phyloP scores from a whole-genome alignment of 2,329 filamentous ascomycete genomes.

The Ophiostoma novo-ulmi region DNA sequence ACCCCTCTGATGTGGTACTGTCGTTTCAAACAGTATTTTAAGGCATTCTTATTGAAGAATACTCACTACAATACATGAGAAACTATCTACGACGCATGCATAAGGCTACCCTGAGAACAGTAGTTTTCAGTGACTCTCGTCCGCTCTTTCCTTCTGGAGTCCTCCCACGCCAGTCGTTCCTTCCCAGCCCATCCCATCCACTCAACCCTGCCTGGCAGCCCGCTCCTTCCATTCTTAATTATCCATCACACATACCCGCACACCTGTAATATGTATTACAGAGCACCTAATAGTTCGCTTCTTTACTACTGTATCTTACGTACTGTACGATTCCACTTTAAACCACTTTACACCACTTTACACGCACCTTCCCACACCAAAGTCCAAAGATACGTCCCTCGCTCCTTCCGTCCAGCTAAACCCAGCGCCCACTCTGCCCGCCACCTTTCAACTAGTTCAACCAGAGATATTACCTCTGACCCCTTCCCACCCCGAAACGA shows the following conservation, averaged over 20 bases:
- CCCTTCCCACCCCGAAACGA: conserved; percentile 23
- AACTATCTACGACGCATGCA: too few species aligned
- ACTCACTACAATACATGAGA: too few species aligned
- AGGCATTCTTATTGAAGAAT: background rate
- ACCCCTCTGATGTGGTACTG: background rate
- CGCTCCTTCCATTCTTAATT: background rate
- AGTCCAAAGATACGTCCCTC: background rate
- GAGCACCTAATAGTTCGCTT: background rate
- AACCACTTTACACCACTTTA: background rate
- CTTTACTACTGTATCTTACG: too few species aligned
- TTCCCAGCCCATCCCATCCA: background rate
- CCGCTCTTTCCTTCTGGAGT: background rate
- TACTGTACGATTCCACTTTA: background rate
- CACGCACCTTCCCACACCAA: background rate
- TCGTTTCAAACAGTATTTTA: background rate
- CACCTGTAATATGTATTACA: background rate
- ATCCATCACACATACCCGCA: background rate
- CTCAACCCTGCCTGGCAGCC: background rate
- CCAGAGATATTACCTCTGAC: conserved; percentile 1
- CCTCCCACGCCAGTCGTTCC: background rate
- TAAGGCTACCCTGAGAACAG: background rate
- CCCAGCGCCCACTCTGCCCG: conserved; percentile 10
- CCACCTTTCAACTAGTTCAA: background rate
- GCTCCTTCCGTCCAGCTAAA: conserved; percentile 8
- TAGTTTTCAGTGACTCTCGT: background rate